A percentile compares a stretch with the other conserved stretches of the same genome.
Conservation (phyloP, 2,329 filamentous ascomycete genomes). For the Colletotrichum tabaci region DNA sequence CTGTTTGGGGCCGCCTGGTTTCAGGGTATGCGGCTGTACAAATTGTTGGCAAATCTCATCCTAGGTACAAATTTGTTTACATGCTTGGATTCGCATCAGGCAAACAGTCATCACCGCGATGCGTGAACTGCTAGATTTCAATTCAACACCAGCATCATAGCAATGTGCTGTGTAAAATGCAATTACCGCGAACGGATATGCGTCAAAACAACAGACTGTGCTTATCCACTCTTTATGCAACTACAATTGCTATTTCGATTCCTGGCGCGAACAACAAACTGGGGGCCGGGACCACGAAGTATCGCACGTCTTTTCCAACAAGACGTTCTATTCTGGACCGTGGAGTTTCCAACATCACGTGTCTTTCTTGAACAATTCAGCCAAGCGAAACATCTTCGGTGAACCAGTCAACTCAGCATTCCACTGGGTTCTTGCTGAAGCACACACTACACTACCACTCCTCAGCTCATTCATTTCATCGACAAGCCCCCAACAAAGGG, state of each 20-base stretch:
- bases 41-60: not conserved
- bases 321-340: not conserved
- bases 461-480: no score
- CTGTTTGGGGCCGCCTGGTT: not conserved
- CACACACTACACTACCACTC: no score
- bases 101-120: no score
- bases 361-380: no score
- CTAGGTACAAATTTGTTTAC: not conserved
- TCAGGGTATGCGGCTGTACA: not conserved
- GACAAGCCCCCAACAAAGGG: no score
- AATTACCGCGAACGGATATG: not conserved
- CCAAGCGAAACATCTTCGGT: no score
- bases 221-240: not conserved
- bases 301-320: not conserved
- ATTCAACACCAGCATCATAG: no score
- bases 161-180: not conserved
- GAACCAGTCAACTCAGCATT: no score
- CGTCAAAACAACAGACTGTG: not conserved
- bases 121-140: no score
- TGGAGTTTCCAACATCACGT: no score
- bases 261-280: not conserved
- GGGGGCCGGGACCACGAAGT: not conserved
- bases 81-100: not conserved
- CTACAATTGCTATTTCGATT: not conserved
- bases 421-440: no score